Evolutionary conservation across 108 stramenopile genomes (phyloP), one percentile per base, ranked within the genome.

Genomic region (Cyclotella kingstonii): DNA sequence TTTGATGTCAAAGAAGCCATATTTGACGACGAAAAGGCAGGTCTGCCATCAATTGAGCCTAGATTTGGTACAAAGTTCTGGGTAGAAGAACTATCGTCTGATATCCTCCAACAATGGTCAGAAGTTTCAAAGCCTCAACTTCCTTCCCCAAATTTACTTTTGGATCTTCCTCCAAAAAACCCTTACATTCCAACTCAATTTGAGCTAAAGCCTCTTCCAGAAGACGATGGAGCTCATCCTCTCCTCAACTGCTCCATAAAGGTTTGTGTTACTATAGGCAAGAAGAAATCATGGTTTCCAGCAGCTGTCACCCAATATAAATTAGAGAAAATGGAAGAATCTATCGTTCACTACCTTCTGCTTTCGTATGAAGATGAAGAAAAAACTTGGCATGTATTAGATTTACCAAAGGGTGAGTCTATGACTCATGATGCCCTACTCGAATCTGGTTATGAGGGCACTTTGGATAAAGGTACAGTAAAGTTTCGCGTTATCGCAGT

Each of bases 331-430:
- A 84, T 82, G 43, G 27, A 40, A 2, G n/a, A 21, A 27, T 41
- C 23, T 12, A 27, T 9, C 12, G 31, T 48, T n/a, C 62, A 63
- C 42, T 52, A 58, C 25, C 57, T 92, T 30, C 61, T 87, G 35
- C 54, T 86, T 25, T 72, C 79, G 1, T 89, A 87, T 49, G 91
- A 93, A 66, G 91, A 90, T 38, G 86, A 82, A 44, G 81, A 81
- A 25, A 80, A 89, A 66, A 75, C 81, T 59, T 93, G 91, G 91
- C 85, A 90, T 51, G 35, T 28, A 14, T 7, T 89, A 9, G 91
- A 93, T 61, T 50, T 50, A 52, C 58, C 56, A 19, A 66, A 58
- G 50, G 34, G 43, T 8, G 59, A 70, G 19, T 30, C 81, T 8
- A 49, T 63, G 7, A 48, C 57, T 14, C 50, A 57, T 14, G 36